Evolutionary conservation across 148 eudicot genomes (phyloP), one percentile per base, ranked within the genome.

Genomic region (Dysphania ambrosioides): DNA sequence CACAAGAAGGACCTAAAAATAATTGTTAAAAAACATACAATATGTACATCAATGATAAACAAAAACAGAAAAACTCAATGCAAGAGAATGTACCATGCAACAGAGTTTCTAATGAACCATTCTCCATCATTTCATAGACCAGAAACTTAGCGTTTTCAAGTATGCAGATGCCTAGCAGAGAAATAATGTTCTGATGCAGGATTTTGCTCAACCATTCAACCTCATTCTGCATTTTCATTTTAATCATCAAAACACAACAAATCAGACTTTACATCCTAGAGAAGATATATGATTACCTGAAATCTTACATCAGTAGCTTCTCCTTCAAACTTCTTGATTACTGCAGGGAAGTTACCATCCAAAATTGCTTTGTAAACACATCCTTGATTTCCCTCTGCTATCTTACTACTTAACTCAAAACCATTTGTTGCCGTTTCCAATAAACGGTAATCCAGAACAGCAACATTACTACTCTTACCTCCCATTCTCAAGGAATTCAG

Each of bases 111-210:
- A 93, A 79, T 63, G 97, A 91, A 26, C 98, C 98, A 61, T 89
- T 88, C 60, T 83, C 86, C 92, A 91, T 89, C 86, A 93, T 74
- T 81, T 93, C 96, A 75, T 89, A 89, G 36, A 85, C 89, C 78
- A 93, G 80, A 80, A 89, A 89, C 74, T 83, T 86, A 10, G 77
- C 73, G 56, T 91, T 87, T 32, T 83, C 85, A 66, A 85, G 84
- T 75, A 82, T 72, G 72, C 91, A 88, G 64, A 83, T 84, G 44
- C 98, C 98, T 56, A 89, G 55, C 68, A 93, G 86, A 58, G 86
- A 74, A 64, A 88, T 81, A 47, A 91, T 79, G 68, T 93, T 91
- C 69, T 89, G 94, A 82, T 91, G 97, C 77, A 75, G 84, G 65
- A 91, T 81, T 80, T 75, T 89, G 82, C 87, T 84, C 79, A 93